Conservation (phyloP, 1,284 basidiomycete species). For the Cystobasidium sp. region DNA sequence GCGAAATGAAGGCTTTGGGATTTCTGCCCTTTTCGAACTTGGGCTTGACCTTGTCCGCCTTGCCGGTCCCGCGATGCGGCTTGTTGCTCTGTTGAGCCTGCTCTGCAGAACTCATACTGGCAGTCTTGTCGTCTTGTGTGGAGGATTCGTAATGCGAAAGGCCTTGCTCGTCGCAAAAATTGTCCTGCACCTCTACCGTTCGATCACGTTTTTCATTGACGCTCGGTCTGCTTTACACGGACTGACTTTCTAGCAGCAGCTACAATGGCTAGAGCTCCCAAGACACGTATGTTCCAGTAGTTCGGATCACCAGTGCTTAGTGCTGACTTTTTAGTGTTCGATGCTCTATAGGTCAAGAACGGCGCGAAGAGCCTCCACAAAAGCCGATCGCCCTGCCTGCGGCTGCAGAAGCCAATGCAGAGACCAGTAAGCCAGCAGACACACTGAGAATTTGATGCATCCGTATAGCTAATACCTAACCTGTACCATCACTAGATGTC, state of each 20-base stretch:
- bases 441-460: neutral
- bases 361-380: slow-evolving; percentile 32
- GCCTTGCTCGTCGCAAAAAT: slow-evolving; percentile 14
- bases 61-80: slow-evolving; percentile 60
- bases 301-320: neutral
- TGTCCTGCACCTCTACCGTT: neutral
- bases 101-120: slow-evolving; percentile 27
- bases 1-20: slow-evolving; percentile 86
- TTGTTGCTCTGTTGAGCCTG: slow-evolving; percentile 47
- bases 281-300: slow-evolving; percentile 4
- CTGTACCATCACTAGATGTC: slow-evolving; percentile 14
- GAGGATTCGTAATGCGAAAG: slow-evolving; percentile 8
- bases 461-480: neutral
- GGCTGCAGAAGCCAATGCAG: slow-evolving; percentile 13
- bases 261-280: slow-evolving; percentile 19
- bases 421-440: slow-evolving; percentile 22
- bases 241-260: neutral
- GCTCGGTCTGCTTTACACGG: neutral
- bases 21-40: slow-evolving; percentile 71
- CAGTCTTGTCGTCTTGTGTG: neutral
- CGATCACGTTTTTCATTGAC: slow-evolving; percentile 24
- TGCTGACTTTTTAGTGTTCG: neutral
- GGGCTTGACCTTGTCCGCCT: slow-evolving; percentile 69
- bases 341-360: slow-evolving; percentile 15
- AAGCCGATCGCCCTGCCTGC: slow-evolving; percentile 26